Evolutionary conservation across 1,139 yeast genomes (phyloP).

Genomic region (Blastobotrys apis): DNA sequence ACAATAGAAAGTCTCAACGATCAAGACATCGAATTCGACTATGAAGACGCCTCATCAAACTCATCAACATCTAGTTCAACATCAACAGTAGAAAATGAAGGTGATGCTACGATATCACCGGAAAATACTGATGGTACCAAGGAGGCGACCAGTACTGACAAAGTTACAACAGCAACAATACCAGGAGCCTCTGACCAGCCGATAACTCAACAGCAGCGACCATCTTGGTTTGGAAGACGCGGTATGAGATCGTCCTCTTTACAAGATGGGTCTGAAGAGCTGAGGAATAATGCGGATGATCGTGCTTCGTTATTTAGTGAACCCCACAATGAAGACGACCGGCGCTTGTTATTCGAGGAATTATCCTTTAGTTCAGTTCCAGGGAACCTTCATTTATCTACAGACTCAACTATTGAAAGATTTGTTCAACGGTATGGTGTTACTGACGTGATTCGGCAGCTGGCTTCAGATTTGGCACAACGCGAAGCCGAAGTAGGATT

Average conservation of each 20-base stretch:
- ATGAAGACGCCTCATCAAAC: too few relatives aligned
- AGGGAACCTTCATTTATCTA: constrained; percentile 37
- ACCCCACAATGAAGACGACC: constrained; percentile 12
- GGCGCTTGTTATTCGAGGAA: constrained; percentile 27
- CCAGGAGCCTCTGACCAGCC: too few relatives aligned
- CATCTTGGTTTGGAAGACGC: too few relatives aligned
- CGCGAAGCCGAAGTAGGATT: constrained; percentile 47
- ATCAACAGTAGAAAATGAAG: too few relatives aligned
- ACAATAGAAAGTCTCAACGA: too few relatives aligned
- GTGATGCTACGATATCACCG: too few relatives aligned
- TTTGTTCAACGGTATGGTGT: constrained; percentile 44
- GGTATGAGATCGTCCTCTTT: background rate
- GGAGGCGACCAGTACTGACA: too few relatives aligned
- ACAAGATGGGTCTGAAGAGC: constrained; percentile 3
- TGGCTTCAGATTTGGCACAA: constrained; percentile 47
- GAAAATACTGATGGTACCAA: too few relatives aligned
- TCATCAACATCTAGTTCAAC: too few relatives aligned
- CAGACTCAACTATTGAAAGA: constrained; percentile 36
- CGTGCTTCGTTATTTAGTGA: constrained; percentile 14
- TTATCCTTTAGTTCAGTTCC: constrained; percentile 32
- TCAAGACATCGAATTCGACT: too few relatives aligned
- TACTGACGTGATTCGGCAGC: constrained; percentile 43
- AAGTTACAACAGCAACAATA: too few relatives aligned
- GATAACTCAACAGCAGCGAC: too few relatives aligned
- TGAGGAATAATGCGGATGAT: constrained; percentile 10